Percentiles rank a stretch among this genome's conserved stretches.
Conservation (phyloP, 441 rosid genomes). For the Brassica hybrid region DNA sequence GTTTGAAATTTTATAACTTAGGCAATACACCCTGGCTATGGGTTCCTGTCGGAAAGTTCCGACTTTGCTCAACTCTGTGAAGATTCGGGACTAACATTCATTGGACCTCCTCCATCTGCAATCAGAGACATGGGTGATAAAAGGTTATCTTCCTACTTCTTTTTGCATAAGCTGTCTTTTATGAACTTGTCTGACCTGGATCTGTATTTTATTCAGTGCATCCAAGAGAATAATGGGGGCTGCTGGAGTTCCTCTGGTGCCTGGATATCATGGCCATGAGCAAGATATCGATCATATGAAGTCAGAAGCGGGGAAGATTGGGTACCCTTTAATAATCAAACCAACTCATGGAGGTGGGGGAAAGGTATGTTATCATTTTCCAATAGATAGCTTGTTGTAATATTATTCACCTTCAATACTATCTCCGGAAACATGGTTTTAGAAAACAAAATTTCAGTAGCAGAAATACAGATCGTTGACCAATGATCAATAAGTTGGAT, state of each 20-base stretch:
- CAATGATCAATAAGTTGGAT: not conserved
- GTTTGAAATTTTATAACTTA: conserved; percentile 43
- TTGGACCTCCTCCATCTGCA: conserved; percentile 96
- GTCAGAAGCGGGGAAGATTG: conserved; percentile 88
- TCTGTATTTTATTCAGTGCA: conserved; percentile 55
- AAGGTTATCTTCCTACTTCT: conserved; percentile 51
- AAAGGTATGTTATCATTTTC: conserved; percentile 56
- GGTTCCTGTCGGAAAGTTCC: conserved; percentile 88
- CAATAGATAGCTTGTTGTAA: not conserved
- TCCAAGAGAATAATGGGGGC: conserved; percentile 98
- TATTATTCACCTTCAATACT: conserved; percentile 5
- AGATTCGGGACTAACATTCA: conserved; percentile 76
- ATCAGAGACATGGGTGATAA: conserved; percentile 96
- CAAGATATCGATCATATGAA: conserved; percentile 88
- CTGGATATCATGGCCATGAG: conserved; percentile 90
- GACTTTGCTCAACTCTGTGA: conserved; percentile 87
- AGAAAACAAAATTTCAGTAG: not conserved
- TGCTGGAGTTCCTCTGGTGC: conserved; percentile 96
- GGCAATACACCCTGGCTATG: conserved; percentile 98
- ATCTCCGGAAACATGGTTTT: conserved; percentile 9
- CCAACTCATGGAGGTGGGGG: conserved; percentile 99
- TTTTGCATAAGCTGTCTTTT: not conserved
- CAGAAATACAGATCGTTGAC: not conserved
- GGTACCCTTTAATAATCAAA: conserved; percentile 87
- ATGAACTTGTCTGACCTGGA: conserved; percentile 17